These are phyloP conservation scores for Leptoxyphium fumago DNA, from an alignment of 2,329 filamentous ascomycete species.

Conservation along the genomic window DNA sequence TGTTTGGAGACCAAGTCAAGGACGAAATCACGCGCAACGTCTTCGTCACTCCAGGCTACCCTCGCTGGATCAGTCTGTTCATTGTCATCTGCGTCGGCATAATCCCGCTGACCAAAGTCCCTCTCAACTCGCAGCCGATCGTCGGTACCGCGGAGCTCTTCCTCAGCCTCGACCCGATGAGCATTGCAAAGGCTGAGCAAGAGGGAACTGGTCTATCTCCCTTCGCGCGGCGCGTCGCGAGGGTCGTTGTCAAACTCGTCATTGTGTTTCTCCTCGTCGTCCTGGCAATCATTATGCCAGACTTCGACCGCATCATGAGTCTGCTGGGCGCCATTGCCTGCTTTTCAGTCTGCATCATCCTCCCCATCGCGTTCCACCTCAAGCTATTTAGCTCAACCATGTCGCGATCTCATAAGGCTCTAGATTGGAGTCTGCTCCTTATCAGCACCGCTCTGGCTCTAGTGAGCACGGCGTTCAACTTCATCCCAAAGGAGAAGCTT, in stretches of 20 bases:
- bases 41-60: conserved; percentile 59
- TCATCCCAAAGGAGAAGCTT: conserved; percentile 64
- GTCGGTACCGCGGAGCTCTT: conserved; percentile 73
- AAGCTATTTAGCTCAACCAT: conserved; percentile 75
- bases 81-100: conserved; percentile 80
- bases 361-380: conserved; percentile 78
- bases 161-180: conserved; percentile 50
- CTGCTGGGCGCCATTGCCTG: conserved; percentile 81
- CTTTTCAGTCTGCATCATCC: conserved; percentile 85
- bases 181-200: conserved; percentile 30
- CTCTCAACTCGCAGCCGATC: conserved; percentile 57
- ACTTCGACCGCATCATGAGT: conserved; percentile 81
- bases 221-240: conserved; percentile 43
- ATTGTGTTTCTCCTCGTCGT: conserved; percentile 58
- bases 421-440: conserved; percentile 55
- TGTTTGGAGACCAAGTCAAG: conserved; percentile 82
- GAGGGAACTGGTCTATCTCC: conserved; percentile 35
- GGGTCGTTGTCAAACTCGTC: conserved; percentile 47
- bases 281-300: conserved; percentile 60
- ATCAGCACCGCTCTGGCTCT: conserved; percentile 55
- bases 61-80: conserved; percentile 55
- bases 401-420: conserved; percentile 42
- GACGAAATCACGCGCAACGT: conserved; percentile 90
- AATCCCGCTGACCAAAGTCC: conserved; percentile 87
- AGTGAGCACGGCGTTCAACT: conserved; percentile 75